These are phyloP conservation scores for Russula griseocarnosa DNA, from an alignment of 768 basidiomycete species.

Conservation along the genomic window DNA sequence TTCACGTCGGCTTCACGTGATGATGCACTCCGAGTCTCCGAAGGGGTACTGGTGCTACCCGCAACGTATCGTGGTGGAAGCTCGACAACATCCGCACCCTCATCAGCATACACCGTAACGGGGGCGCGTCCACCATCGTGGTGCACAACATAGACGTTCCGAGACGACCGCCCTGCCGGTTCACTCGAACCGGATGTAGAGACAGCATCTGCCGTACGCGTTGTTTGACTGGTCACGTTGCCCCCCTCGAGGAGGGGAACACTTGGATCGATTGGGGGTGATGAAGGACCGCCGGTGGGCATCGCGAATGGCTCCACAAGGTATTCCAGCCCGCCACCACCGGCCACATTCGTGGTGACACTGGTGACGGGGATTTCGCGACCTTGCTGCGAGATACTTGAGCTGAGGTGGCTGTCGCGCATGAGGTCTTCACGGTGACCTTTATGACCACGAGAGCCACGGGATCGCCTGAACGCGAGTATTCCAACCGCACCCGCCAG, in stretches of 20 bases:
- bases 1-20: not conserved
- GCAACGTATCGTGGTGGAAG: conserved; percentile 50
- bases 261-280: conserved; percentile 10
- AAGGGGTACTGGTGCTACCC: not conserved
- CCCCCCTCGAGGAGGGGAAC: conserved; percentile 9
- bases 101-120: conserved; percentile 53
- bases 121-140: conserved; percentile 55
- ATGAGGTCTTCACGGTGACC: not conserved
- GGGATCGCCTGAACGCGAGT: not conserved
- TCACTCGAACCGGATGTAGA: conserved; percentile 21
- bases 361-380: conserved; percentile 9
- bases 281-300: not conserved
- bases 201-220: conserved; percentile 8
- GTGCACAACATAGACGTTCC: conserved; percentile 55
- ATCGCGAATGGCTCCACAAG: conserved; percentile 28
- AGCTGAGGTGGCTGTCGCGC: not conserved
- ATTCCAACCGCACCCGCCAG: conserved; percentile 28
- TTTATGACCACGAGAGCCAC: not conserved
- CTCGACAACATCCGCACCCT: conserved; percentile 56
- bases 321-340: conserved; percentile 14
- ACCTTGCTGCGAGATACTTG: not conserved
- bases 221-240: not conserved
- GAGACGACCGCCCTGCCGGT: not conserved
- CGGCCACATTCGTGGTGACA: no score
- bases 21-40: not conserved